Conservation (phyloP, 2,329 filamentous ascomycete species). For the Hypoxylon sp. region DNA sequence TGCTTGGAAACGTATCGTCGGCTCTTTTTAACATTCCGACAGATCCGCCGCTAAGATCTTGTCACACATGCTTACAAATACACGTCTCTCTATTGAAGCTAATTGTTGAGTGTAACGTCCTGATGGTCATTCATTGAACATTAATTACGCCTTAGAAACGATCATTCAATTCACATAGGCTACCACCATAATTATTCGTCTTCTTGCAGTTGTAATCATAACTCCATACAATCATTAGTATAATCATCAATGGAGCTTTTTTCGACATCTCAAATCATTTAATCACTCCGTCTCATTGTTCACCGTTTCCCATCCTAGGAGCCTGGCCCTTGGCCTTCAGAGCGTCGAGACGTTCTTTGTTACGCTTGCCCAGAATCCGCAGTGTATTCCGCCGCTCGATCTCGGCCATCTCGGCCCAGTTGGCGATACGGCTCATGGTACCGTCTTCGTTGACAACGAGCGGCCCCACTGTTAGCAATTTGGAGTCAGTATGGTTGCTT, state of each 20-base stretch:
- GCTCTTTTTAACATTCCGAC: constrained; percentile 13
- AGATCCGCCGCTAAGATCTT: constrained; percentile 31
- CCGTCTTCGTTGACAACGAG: constrained; percentile 81
- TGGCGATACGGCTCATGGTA: constrained; percentile 76
- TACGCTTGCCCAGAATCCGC: constrained; percentile 75
- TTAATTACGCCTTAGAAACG: neutral
- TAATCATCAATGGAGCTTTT: neutral
- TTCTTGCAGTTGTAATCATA: neutral
- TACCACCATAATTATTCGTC: neutral
- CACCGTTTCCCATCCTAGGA: constrained; percentile 32
- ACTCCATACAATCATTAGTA: neutral
- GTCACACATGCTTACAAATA: constrained; percentile 29
- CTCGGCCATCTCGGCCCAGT: constrained; percentile 79
- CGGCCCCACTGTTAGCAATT: constrained; percentile 68
- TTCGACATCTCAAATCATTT: neutral
- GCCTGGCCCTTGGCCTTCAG: constrained; percentile 60
- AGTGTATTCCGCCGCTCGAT: constrained; percentile 76
- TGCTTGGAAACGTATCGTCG: neutral
- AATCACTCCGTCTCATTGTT: neutral
- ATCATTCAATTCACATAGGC: constrained; percentile 1
- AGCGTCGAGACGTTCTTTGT: constrained; percentile 71
- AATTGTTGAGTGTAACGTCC: neutral
- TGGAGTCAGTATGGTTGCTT: constrained; percentile 15
- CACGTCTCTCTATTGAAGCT: neutral
- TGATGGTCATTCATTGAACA: neutral